These are phyloP conservation scores for Collybia sp. DNA, from an alignment of 768 basidiomycete species.

Conservation along the genomic window DNA sequence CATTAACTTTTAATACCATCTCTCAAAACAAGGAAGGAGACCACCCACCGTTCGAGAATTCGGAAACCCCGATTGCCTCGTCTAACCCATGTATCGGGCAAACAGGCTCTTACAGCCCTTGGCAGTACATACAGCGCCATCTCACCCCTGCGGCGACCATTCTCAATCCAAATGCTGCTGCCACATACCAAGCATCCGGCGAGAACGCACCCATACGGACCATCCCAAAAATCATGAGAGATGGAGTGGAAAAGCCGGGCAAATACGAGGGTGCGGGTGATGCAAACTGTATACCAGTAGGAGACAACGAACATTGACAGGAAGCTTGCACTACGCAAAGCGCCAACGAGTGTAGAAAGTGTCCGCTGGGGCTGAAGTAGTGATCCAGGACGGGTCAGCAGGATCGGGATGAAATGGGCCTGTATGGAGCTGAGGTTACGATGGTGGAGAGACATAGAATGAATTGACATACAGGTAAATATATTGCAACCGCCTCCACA, in stretches of 20 bases:
- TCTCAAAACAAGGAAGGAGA: neutral
- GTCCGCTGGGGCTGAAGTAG: constrained; percentile 41
- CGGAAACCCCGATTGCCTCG: constrained; percentile 34
- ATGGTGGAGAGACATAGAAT: neutral
- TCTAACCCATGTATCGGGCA: constrained; percentile 52
- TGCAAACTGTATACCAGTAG: constrained; percentile 68
- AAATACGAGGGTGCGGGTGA: constrained; percentile 59
- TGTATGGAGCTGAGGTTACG: constrained; percentile 18
- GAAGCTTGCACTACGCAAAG: constrained; percentile 65
- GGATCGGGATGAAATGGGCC: constrained; percentile 67
- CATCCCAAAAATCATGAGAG: constrained; percentile 79
- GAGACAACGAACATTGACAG: constrained; percentile 67
- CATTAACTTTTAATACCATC: constrained; percentile 3
- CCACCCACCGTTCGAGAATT: constrained; percentile 50
- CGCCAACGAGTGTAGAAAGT: constrained; percentile 39
- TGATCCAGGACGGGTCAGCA: constrained; percentile 52
- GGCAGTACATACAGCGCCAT: constrained; percentile 80
- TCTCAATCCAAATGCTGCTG: constrained; percentile 75
- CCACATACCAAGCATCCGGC: constrained; percentile 69
- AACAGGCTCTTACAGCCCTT: constrained; percentile 55
- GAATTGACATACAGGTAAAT: constrained; percentile 57
- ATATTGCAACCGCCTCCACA: constrained; percentile 56
- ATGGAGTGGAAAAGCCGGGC: constrained; percentile 61
- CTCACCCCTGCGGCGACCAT: constrained; percentile 66
- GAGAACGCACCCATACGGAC: constrained; percentile 64